Percentiles rank a stretch among this genome's conserved stretches.
These are phyloP conservation scores for Phascolomyces articulosus DNA, from an alignment of 371 early-diverging fungal species.

Conservation along the genomic window DNA sequence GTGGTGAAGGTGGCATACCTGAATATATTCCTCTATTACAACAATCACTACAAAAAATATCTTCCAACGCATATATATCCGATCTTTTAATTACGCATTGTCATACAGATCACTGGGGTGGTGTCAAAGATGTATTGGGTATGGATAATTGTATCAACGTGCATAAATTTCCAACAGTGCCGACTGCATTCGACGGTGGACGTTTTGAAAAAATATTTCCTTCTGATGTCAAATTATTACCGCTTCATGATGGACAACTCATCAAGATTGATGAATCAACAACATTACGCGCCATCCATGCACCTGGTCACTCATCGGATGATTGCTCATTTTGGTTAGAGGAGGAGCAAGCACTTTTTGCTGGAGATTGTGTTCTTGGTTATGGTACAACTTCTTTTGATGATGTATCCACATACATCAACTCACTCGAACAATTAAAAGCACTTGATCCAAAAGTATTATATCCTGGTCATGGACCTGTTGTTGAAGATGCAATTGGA, in stretches of 20 bases:
- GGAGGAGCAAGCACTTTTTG: conserved; percentile 76
- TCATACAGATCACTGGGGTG: conserved; percentile 83
- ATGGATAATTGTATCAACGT: conserved; percentile 18
- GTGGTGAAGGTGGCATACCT: conserved; percentile 75
- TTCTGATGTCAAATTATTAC: conserved; percentile 16
- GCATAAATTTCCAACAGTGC: conserved; percentile 28
- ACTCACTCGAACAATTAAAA: conserved; percentile 57
- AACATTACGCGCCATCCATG: conserved; percentile 66
- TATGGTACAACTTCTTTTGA: conserved; percentile 82
- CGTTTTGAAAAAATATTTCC: conserved; percentile 27
- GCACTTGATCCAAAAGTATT: conserved; percentile 18
- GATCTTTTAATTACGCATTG: conserved; percentile 82
- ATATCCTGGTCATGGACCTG: conserved; percentile 66
- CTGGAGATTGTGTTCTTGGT: conserved; percentile 86
- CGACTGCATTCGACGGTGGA: conserved; percentile 5
- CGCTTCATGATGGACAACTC: conserved; percentile 51
- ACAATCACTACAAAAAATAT: conserved; percentile 40
- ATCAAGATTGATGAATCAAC: conserved; percentile 63
- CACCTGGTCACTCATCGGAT: conserved; percentile 86
- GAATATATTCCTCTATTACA: conserved; percentile 63
- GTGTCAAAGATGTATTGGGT: conserved; percentile 33
- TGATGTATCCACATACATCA: conserved; percentile 66
- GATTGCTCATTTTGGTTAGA: conserved; percentile 75
- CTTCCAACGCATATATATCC: conserved; percentile 59
- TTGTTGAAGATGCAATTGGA: conserved; percentile 22